These are phyloP conservation scores for Mucor irregularis DNA, from an alignment of 371 early-diverging fungal genomes.

Conservation along the genomic window DNA sequence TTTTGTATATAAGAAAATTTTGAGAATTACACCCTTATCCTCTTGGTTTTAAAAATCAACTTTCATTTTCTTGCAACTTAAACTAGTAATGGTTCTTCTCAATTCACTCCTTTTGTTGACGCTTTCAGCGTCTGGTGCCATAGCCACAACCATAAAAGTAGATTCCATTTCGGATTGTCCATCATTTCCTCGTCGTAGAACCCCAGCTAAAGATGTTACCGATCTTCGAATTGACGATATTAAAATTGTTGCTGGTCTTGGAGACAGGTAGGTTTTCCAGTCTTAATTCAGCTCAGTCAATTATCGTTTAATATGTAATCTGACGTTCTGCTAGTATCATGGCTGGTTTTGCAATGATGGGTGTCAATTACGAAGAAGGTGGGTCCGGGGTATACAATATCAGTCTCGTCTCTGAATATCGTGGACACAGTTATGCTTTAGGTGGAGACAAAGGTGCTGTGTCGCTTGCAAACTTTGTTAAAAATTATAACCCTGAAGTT, in stretches of 20 bases:
- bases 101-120: background rate
- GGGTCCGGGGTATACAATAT: slow-evolving; percentile 11
- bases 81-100: background rate
- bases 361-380: slow-evolving; percentile 9
- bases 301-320: background rate
- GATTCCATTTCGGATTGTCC: slow-evolving; percentile 18
- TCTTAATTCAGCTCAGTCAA: background rate
- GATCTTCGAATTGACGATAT: slow-evolving; percentile 34
- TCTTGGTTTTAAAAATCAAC: no score
- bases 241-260: slow-evolving; percentile 23
- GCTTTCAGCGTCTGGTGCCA: background rate
- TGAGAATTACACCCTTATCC: no score
- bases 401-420: slow-evolving; percentile 19
- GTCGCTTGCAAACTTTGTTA: slow-evolving; percentile 29
- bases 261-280: slow-evolving; percentile 22
- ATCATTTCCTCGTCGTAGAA: slow-evolving; percentile 8
- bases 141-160: slow-evolving; percentile 2
- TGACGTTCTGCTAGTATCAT: slow-evolving; percentile 13
- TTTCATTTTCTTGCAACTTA: no score
- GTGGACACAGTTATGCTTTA: slow-evolving; percentile 32
- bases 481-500: slow-evolving; percentile 24
- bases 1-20: no score
- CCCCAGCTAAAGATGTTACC: slow-evolving; percentile 16
- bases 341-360: slow-evolving; percentile 22
- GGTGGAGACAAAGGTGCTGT: slow-evolving; percentile 30